Evolutionary conservation across 2,329 filamentous ascomycete species (phyloP).

Genomic region (Aphanoascus verrucosus): DNA sequence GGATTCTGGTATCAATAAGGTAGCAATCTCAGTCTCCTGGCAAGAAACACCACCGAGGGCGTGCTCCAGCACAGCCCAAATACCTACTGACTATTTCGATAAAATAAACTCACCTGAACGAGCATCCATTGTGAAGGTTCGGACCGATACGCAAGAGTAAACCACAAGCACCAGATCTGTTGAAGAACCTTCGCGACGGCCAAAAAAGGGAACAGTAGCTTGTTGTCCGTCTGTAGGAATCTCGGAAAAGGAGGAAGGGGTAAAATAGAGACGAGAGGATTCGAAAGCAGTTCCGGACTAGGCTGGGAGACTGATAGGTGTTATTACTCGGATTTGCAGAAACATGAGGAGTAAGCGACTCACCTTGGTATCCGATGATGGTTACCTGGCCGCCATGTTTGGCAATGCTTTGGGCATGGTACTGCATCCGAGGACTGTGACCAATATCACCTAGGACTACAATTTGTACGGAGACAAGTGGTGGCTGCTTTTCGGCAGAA

Average conservation of each 20-base stretch:
- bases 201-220: slow-evolving; percentile 63
- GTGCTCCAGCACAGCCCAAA: not conserved
- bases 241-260: slow-evolving; percentile 58
- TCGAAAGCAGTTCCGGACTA: slow-evolving; percentile 63
- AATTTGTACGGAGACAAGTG: slow-evolving; percentile 36
- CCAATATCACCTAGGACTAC: slow-evolving; percentile 93
- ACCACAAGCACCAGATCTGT: slow-evolving; percentile 63
- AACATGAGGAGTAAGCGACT: slow-evolving; percentile 10
- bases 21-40: slow-evolving; percentile 1
- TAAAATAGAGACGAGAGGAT: slow-evolving; percentile 59
- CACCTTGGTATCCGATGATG: slow-evolving; percentile 79
- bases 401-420: slow-evolving; percentile 87
- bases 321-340: not conserved
- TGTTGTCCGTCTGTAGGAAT: slow-evolving; percentile 55
- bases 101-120: slow-evolving; percentile 50
- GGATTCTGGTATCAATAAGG: slow-evolving; percentile 55
- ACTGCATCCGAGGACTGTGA: slow-evolving; percentile 94
- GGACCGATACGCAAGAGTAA: slow-evolving; percentile 61
- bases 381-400: slow-evolving; percentile 70
- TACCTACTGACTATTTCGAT: not conserved
- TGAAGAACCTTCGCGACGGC: slow-evolving; percentile 78
- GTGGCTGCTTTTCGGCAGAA: not conserved
- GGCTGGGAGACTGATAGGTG: slow-evolving; percentile 57
- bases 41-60: not conserved
- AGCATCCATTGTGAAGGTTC: slow-evolving; percentile 74